Evolutionary conservation across 768 basidiomycete species (phyloP), one percentile per base, ranked within the genome.

Genomic region (Amanita rimosa): DNA sequence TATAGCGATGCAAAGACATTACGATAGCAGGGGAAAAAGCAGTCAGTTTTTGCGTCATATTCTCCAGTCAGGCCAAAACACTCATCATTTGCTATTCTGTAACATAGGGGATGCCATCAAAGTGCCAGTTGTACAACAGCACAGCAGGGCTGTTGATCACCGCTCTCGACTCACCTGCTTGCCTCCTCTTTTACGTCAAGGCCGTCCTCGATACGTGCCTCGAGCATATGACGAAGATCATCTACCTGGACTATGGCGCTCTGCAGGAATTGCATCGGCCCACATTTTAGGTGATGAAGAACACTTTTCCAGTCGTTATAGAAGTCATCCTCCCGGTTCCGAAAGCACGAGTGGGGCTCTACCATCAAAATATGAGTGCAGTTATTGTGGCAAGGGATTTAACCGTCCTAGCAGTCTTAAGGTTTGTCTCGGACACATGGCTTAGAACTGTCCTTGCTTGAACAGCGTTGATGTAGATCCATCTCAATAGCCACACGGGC

Each of bases 401-500:
- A 88, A 76, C 58, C 75, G 86, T 21, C 86, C 86, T 0, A 88
- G 85, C 53, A 90, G 86, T 64, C 73, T 90, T 57, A 87, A 79
- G 76, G 86, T 84, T 53, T 47, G 55, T 61, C 44, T 51, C 41
- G 44, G 14, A 16, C 55, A 50, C 58, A 50, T 52, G 9, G 48
- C 35, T 29, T 44, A 36, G 27, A 16, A 35, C 17, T 22, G 33
- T 43, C 41, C 46, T 22, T 39, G 37, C 40, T 34, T 47, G 48
- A 37, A 33, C 46, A 44, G 52, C 34, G 14, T 48, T 45, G 52
- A 40, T 51, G 14, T 52, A 89, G 87, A 89, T 87, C 54, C 87
- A 90, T 63, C 64, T 85, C 53, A 86, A 90, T 54, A 87, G 84
- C 56, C 86, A 90, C 63, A 88, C 85, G 0, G 86, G 85, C 53